Conservation (phyloP, 306 rosid genomes). For the Geum urbanum region DNA sequence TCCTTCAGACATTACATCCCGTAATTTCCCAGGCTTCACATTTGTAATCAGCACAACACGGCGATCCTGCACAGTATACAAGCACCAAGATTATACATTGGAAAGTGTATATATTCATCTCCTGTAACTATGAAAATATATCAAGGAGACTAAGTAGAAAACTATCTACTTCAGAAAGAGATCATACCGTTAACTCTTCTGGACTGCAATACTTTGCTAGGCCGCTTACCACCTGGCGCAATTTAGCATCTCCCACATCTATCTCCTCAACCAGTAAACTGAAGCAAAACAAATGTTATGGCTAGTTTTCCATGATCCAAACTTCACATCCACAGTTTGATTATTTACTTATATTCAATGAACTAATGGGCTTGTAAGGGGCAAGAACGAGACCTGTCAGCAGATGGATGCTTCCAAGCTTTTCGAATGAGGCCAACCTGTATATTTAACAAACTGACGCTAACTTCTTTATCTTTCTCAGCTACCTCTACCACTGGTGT, state of each 20-base stretch:
- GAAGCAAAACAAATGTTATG: conserved; percentile 16
- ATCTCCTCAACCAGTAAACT: conserved; percentile 98
- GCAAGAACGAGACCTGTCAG: conserved; percentile 63
- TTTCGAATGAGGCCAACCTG: conserved; percentile 81
- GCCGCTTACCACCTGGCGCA: conserved; percentile 94
- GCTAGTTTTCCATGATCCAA: not conserved
- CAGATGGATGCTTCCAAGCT: conserved; percentile 99
- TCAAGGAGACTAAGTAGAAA: conserved; percentile 8
- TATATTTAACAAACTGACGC: conserved; percentile 86
- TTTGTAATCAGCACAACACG: conserved; percentile 78
- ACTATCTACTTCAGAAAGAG: conserved; percentile 6
- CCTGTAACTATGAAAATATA: conserved; percentile 3
- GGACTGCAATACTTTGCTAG: conserved; percentile 81
- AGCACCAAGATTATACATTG: conserved; percentile 15
- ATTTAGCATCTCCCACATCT: conserved; percentile 78
- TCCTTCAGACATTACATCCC: conserved; percentile 94
- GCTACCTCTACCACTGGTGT: conserved; percentile 46
- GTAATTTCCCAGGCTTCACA: conserved; percentile 94
- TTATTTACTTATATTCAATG: not conserved
- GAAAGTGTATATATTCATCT: not conserved
- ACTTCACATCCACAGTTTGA: conserved; percentile 1
- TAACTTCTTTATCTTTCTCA: conserved; percentile 69
- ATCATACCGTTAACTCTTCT: conserved; percentile 70
- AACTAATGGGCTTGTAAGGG: not conserved
- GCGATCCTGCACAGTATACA: conserved; percentile 55